A percentile compares a stretch with the other conserved stretches of the same genome.
Conservation (phyloP, 2,329 filamentous ascomycete genomes). For the Ceratocystis cubensis region DNA sequence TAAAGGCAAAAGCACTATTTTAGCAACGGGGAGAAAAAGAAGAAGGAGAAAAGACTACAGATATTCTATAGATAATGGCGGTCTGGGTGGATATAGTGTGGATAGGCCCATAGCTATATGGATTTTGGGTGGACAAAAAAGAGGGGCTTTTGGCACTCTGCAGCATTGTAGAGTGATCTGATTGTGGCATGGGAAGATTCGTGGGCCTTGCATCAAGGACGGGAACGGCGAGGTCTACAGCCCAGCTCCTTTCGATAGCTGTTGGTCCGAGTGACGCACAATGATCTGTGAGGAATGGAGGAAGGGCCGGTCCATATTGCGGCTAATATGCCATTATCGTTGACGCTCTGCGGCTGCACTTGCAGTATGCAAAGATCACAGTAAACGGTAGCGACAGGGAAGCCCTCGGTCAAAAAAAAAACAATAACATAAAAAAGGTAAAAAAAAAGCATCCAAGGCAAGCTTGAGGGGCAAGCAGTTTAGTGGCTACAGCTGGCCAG, state of each 20-base stretch:
- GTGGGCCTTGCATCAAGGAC: slow-evolving; percentile 12
- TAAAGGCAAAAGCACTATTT: not conserved
- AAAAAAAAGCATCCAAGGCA: no score
- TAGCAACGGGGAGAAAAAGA: not conserved
- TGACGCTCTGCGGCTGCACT: slow-evolving; percentile 12
- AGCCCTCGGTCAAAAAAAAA: not conserved
- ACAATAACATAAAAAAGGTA: not conserved
- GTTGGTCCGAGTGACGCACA: not conserved
- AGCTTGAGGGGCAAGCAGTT: no score
- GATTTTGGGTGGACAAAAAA: slow-evolving; percentile 1
- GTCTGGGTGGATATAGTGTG: not conserved
- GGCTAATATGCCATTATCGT: slow-evolving; percentile 4
- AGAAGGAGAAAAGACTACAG: not conserved
- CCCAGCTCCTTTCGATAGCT: not conserved
- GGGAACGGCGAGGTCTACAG: slow-evolving; percentile 10
- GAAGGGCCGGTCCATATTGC: not conserved
- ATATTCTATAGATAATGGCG: not conserved
- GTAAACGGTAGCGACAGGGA: slow-evolving; percentile 15
- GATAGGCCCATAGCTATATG: slow-evolving; percentile 11
- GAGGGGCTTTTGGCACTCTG: slow-evolving; percentile 4
- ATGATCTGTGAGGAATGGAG: slow-evolving; percentile 1
- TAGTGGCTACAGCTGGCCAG: no score
- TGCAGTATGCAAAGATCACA: slow-evolving; percentile 9
- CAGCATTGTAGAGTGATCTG: not conserved
- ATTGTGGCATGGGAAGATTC: not conserved